Evolutionary conservation across 2,329 filamentous ascomycete species (phyloP), one percentile per base, ranked within the genome.

Genomic region (Purpureocillium lavendulum): DNA sequence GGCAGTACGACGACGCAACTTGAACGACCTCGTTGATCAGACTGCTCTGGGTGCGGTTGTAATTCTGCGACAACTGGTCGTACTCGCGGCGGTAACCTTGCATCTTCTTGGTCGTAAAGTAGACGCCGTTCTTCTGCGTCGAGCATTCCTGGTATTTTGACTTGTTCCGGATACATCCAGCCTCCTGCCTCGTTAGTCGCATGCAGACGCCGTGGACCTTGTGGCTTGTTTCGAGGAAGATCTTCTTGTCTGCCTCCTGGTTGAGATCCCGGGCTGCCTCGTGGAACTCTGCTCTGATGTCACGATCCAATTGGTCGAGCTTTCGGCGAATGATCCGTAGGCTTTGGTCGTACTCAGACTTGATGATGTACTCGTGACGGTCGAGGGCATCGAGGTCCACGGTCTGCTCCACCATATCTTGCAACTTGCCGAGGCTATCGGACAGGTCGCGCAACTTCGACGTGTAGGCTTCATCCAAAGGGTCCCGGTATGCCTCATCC

Each of bases 381-480:
- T 98, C 90, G 10, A 98, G 76, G 3, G 92, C 92, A 42, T 95
- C 87, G 0, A 98, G 76, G 55, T 98, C 92, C 12, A 98, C 89
- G 0, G 94, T 98, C 2, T 92, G 95, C 66, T 98, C 92, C 0
- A 98, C 92, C 87, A 98, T 96, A 58, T 98, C 92, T 55, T 90
- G 86, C 10, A 98, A 70, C 57, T 88, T 95, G 18, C 76, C 81
- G 37, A 98, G 73, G 53, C 81, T 86, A 53, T 87, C 80, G 6
- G 82, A 84, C 44, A 87, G 77, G 44, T 84, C 77, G 36, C 76
- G 77, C 30, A 98, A 68, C 57, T 94, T 94, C 18, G 76, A 75
- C 1, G 89, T 96, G 58, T 98, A 98, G 17, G 87, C 82, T 7
- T 75, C 75, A 47, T 97, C 89, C 1, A 98, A 71, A 1, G 88